Evolutionary conservation across 257 asterid genomes (phyloP).

Genomic region (Solanum lignicaule): DNA sequence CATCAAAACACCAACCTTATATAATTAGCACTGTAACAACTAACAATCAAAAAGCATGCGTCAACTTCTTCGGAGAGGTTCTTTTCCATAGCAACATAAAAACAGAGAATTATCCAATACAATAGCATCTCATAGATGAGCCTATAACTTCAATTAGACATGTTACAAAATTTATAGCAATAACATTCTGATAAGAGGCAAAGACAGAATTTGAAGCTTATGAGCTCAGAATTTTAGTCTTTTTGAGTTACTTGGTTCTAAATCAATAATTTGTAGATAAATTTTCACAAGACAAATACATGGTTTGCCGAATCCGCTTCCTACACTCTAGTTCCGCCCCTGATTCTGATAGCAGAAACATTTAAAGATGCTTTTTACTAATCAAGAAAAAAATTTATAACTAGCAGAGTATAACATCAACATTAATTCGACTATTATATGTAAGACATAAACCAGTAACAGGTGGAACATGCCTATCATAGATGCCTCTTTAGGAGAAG

Average conservation of each 20-base stretch:
- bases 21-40: neutral
- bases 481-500: slow-evolving; percentile 16
- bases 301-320: neutral
- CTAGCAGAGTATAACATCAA: neutral
- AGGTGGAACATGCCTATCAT: slow-evolving; percentile 31
- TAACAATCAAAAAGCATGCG: neutral
- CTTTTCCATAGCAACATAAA: neutral
- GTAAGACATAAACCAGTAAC: neutral
- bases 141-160: neutral
- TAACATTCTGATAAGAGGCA: neutral
- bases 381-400: neutral
- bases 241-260: neutral
- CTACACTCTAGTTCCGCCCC: neutral
- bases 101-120: neutral
- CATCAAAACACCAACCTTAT: neutral
- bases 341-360: neutral
- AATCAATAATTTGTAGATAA: neutral
- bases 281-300: neutral
- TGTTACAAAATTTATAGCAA: neutral
- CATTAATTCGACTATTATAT: neutral
- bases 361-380: neutral
- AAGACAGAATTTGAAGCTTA: neutral
- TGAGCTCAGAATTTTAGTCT: neutral
- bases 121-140: neutral
- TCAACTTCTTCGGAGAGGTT: neutral